Base-by-base conservation (phyloP, 2,329 filamentous ascomycete genomes). In the Penicillium sp. region DNA sequence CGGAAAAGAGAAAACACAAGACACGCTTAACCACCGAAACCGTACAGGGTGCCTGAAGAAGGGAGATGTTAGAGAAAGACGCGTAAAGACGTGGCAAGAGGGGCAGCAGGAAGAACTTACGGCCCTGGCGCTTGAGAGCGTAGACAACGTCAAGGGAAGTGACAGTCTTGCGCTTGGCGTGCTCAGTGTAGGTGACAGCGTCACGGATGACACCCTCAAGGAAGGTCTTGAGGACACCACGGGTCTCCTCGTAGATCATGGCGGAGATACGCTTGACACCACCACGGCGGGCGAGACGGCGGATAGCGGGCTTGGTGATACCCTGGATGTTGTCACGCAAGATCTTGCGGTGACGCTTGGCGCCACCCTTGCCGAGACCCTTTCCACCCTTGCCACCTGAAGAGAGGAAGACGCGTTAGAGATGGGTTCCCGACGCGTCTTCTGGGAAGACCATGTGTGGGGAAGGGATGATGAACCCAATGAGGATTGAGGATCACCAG, bases 191-290 rank as follows among this genome's bases (percentile, higher is more conserved):
- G 76, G 89, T 91, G 81, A 91, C 87, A 64, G 88, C 88, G 73
- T 91, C 88, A 79, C 88, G 86, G 76, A 92, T 91, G 79, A 92
- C 89, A 78, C 87, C 85, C 81, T 91, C 89, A 71, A 92, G 88
- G 87, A 91, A 91, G 79, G 88, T 89, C 86, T 91, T 91, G 73
- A 92, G 84, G 73, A 91, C 89, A 85, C 88, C 88, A 76, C 89
- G 89, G 72, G 89, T 91, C 84, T 92, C 88, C 78, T 90, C 89
- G 84, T 91, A 91, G 83, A 91, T 91, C 89, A 90, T 96, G 79
- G 93, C 93, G 75, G 92, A 96, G 76, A 97, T 97, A 96, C 93
- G 93, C 91, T 97, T 97, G 87, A 97, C 93, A 93, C 93, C 93
- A 82, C 93, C 93, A 95, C 93, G 92, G 84, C 93, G 93, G 69